These are phyloP conservation scores for Lodderomyces oxycetoniae DNA, from an alignment of 1,139 yeast species.

Conservation along the genomic window DNA sequence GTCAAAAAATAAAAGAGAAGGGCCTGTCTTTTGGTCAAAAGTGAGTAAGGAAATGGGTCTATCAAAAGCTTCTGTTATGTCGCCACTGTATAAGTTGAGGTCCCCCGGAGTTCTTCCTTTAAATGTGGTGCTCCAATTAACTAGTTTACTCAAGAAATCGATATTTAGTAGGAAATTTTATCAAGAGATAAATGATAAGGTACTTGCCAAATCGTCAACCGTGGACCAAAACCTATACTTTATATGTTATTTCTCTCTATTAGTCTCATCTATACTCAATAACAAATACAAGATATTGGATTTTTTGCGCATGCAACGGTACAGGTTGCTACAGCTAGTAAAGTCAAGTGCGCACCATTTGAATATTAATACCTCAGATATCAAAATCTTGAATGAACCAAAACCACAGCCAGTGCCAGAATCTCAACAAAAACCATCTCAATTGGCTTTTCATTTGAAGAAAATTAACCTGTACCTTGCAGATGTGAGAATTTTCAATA, in stretches of 20 bases:
- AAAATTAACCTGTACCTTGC: constrained; percentile 44
- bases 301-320: constrained; percentile 28
- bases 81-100: constrained; percentile 4
- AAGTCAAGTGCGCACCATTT: constrained; percentile 3
- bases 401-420: constrained; percentile 7
- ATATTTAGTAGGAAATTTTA: constrained; percentile 37
- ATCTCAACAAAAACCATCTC: constrained; percentile 14
- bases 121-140: constrained; percentile 20
- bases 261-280: constrained; percentile 38
- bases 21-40: no score
- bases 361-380: constrained; percentile 1
- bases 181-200: constrained; percentile 39
- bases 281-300: constrained; percentile 31
- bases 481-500: constrained; percentile 50
- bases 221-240: constrained; percentile 42
- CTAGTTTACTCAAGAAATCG: constrained; percentile 20
- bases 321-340: constrained; percentile 15
- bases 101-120: constrained; percentile 14
- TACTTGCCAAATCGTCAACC: constrained; percentile 32
- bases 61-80: constrained; percentile 4
- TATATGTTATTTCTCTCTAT: constrained; percentile 40
- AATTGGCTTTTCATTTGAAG: constrained; percentile 37
- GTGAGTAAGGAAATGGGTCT: constrained; percentile 4
- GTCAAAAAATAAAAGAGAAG: no score
- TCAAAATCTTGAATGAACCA: constrained; percentile 5